Percentiles rank a stretch among this genome's conserved stretches.
Conservation (phyloP, 805 yeast genomes). For the Babjeviella inositovora region DNA sequence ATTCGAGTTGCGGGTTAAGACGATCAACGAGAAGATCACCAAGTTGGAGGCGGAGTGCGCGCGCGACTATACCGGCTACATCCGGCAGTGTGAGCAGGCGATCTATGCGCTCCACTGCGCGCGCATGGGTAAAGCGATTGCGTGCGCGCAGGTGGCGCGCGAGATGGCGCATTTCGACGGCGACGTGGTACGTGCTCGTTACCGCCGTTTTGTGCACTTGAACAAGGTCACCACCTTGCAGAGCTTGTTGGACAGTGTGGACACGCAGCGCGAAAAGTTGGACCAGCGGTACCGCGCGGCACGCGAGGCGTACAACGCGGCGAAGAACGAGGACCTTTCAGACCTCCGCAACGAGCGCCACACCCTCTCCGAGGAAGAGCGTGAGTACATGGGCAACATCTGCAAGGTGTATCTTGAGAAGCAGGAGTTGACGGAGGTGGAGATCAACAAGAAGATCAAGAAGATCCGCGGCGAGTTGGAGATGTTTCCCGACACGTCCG, state of each 20-base stretch:
- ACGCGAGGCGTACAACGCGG: conserved; percentile 7
- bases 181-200: no score
- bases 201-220: no score
- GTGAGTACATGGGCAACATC: no score
- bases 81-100: no score
- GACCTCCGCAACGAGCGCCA: no score
- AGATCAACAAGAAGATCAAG: conserved; percentile 17
- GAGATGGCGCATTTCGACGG: no score
- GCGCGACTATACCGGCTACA: no score
- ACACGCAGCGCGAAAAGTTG: conserved; percentile 9
- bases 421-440: conserved; percentile 15
- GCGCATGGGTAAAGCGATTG: no score
- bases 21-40: not conserved
- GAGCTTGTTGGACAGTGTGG: conserved; percentile 10
- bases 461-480: conserved; percentile 22
- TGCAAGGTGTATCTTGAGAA: conserved; percentile 14
- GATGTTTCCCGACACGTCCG: conserved; percentile 8
- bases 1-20: not conserved
- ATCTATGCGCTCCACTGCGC: no score
- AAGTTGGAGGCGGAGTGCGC: no score
- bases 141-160: no score
- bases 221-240: conserved; percentile 7
- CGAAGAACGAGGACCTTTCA: conserved; percentile 4
- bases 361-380: no score
- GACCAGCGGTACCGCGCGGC: conserved; percentile 14